Conservation (phyloP, 2,329 filamentous ascomycete species). For the Coniochaeta prunicola region DNA sequence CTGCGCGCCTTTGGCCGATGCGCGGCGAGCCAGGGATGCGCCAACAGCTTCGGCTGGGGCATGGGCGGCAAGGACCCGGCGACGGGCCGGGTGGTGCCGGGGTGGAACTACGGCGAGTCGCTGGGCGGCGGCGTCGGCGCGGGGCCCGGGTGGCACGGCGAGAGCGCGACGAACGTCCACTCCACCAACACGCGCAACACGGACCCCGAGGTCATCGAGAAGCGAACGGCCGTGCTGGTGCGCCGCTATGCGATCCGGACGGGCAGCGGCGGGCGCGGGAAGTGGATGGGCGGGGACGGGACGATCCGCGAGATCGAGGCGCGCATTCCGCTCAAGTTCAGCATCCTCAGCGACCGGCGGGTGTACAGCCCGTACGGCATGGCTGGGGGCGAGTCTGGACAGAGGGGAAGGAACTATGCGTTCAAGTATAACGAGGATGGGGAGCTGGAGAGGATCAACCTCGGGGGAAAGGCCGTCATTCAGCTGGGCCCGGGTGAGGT, state of each 20-base stretch:
- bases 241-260: conserved; percentile 21
- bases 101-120: conserved; percentile 26
- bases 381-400: conserved; percentile 59
- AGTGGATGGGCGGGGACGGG: conserved; percentile 57
- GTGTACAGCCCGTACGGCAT: conserved; percentile 68
- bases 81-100: conserved; percentile 8
- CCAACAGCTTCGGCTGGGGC: conserved; percentile 17
- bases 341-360: conserved; percentile 62
- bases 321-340: conserved; percentile 59
- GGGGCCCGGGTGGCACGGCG: conserved; percentile 21
- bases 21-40: conserved; percentile 14
- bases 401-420: conserved; percentile 56
- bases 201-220: conserved; percentile 27
- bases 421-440: neutral
- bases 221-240: conserved; percentile 24
- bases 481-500: neutral
- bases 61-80: conserved; percentile 20
- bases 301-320: conserved; percentile 67
- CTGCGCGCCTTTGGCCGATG: conserved; percentile 19
- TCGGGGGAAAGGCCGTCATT: neutral
- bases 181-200: conserved; percentile 30
- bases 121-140: conserved; percentile 26
- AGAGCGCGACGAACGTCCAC: conserved; percentile 21
- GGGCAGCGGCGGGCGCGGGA: conserved; percentile 12
- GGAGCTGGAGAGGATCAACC: neutral